A percentile compares a stretch with the other conserved stretches of the same genome.
phyloP scores from a whole-genome alignment of 2,329 filamentous ascomycete species.

The Meredithiella fracta region DNA sequence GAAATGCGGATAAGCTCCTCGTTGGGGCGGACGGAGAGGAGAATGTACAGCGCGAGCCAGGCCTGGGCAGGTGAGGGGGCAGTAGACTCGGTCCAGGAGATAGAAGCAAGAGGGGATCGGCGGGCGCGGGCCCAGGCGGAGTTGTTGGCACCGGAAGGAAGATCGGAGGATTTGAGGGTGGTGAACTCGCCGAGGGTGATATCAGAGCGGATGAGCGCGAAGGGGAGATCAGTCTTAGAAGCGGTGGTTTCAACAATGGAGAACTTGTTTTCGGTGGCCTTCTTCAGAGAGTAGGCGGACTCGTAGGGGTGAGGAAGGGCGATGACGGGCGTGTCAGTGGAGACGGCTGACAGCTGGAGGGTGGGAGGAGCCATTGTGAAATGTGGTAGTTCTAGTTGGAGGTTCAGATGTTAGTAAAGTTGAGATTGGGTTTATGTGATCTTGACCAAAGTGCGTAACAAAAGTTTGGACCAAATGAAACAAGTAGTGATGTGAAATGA shows the following conservation, averaged over 20 bases:
- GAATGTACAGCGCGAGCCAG: slow-evolving; percentile 36
- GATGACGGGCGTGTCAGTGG: slow-evolving; percentile 25
- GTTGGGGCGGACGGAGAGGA: slow-evolving; percentile 33
- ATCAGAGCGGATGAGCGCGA: slow-evolving; percentile 20
- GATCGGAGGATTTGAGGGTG: slow-evolving; percentile 32
- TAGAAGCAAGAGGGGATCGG: slow-evolving; percentile 31
- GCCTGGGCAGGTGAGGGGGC: slow-evolving; percentile 32
- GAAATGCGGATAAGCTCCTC: slow-evolving; percentile 34
- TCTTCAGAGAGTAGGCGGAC: slow-evolving; percentile 28
- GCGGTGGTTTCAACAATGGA: slow-evolving; percentile 21
- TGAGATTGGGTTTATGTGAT: neutral
- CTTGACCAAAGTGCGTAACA: no score
- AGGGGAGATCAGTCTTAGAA: slow-evolving; percentile 18
- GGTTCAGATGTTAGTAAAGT: neutral
- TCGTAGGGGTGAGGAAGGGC: slow-evolving; percentile 35
- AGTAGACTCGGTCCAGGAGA: slow-evolving; percentile 27
- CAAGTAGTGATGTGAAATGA: neutral
- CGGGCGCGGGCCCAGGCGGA: slow-evolving; percentile 40
- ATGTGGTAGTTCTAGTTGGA: neutral
- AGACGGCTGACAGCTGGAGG: slow-evolving; percentile 14
- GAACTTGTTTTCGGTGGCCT: slow-evolving; percentile 21
- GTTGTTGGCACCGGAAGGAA: slow-evolving; percentile 35
- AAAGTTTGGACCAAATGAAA: no score
- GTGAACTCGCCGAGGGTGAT: slow-evolving; percentile 30
- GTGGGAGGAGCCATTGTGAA: slow-evolving; percentile 9